phyloP scores from a whole-genome alignment of 768 basidiomycete genomes.

The Leccinum disarticulatum region DNA sequence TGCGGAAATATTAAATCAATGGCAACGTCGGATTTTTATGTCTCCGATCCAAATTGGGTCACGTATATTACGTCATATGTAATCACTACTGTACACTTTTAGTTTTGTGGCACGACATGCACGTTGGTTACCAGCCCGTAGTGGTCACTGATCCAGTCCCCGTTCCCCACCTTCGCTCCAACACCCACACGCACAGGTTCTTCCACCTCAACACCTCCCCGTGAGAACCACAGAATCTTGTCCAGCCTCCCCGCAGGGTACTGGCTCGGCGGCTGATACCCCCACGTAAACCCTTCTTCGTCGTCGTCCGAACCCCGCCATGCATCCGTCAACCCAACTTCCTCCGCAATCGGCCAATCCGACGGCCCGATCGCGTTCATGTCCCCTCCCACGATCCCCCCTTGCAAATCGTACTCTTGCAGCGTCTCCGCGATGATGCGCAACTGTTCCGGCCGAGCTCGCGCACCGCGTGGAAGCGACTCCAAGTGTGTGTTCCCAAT shows the following conservation, averaged over 20 bases:
- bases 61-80: slow-evolving; percentile 11
- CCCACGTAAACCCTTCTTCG: slow-evolving; percentile 63
- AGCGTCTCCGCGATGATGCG: slow-evolving; percentile 50
- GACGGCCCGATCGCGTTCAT: slow-evolving; percentile 62
- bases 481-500: slow-evolving; percentile 78
- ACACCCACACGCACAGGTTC: slow-evolving; percentile 57
- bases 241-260: slow-evolving; percentile 60
- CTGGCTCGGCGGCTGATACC: slow-evolving; percentile 51
- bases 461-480: slow-evolving; percentile 50
- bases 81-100: slow-evolving; percentile 15
- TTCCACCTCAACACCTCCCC: slow-evolving; percentile 50
- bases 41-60: slow-evolving; percentile 31
- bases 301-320: slow-evolving; percentile 50
- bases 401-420: slow-evolving; percentile 44
- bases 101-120: slow-evolving; percentile 19
- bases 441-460: slow-evolving; percentile 51
- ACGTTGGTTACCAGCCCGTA: slow-evolving; percentile 52
- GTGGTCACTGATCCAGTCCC: slow-evolving; percentile 66
- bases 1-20: slow-evolving; percentile 19
- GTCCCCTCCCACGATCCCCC: slow-evolving; percentile 67
- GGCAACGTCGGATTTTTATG: slow-evolving; percentile 29
- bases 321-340: slow-evolving; percentile 57
- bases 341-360: slow-evolving; percentile 43
- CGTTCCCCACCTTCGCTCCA: slow-evolving; percentile 43
- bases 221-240: slow-evolving; percentile 59